These are phyloP conservation scores for Paraurostyla sp. DNA, from an alignment of 73 alveolate genomes.

Conservation along the genomic window DNA sequence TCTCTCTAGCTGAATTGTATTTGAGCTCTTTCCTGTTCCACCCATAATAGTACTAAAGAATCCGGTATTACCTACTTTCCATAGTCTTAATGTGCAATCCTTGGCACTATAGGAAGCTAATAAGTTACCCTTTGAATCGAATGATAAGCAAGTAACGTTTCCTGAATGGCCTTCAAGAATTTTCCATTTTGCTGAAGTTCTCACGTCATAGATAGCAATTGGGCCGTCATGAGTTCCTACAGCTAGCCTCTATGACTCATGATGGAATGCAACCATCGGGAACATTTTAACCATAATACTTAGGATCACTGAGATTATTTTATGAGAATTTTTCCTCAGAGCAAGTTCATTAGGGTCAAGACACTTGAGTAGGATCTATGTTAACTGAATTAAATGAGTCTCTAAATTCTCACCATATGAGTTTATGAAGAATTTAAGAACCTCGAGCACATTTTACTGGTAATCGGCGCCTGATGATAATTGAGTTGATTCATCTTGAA, in stretches of 20 bases:
- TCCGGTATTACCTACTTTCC: slow-evolving; percentile 93
- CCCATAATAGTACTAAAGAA: slow-evolving; percentile 81
- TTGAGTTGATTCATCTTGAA: slow-evolving; percentile 62
- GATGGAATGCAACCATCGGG: slow-evolving; percentile 96
- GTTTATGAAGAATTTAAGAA: slow-evolving; percentile 61
- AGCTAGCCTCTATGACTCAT: slow-evolving; percentile 90
- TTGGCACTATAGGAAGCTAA: slow-evolving; percentile 87
- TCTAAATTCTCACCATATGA: slow-evolving; percentile 60
- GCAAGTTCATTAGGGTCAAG: slow-evolving; percentile 78
- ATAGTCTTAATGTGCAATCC: slow-evolving; percentile 84
- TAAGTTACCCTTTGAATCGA: slow-evolving; percentile 85
- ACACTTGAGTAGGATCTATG: slow-evolving; percentile 71
- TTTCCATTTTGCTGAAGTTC: slow-evolving; percentile 91
- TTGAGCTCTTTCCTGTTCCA: slow-evolving; percentile 68
- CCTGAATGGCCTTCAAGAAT: slow-evolving; percentile 89
- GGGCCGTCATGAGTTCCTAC: slow-evolving; percentile 93
- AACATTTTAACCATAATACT: slow-evolving; percentile 86
- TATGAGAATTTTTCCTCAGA: slow-evolving; percentile 72
- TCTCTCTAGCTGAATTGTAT: slow-evolving; percentile 21
- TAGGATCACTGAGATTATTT: slow-evolving; percentile 68
- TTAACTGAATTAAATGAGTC: slow-evolving; percentile 63
- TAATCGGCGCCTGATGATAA: slow-evolving; percentile 60
- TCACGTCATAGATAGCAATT: slow-evolving; percentile 90
- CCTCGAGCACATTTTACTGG: slow-evolving; percentile 64
- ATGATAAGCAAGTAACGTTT: slow-evolving; percentile 83